Percentiles rank a stretch among this genome's conserved stretches.
These are phyloP conservation scores for Tetrahymena thermophila DNA, from an alignment of 73 alveolate genomes.

Conservation along the genomic window DNA sequence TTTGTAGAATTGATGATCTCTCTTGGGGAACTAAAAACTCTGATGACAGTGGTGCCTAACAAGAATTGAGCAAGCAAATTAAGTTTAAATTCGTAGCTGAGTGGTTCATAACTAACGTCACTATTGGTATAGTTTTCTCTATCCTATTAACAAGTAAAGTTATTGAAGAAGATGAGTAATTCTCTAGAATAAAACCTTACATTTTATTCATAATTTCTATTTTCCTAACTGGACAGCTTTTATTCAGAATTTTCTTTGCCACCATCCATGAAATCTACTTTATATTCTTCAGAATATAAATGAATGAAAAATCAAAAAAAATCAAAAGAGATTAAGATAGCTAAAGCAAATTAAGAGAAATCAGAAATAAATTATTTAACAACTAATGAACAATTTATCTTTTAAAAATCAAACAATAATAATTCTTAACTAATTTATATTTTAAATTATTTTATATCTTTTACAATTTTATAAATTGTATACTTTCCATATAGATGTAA, in stretches of 20 bases:
- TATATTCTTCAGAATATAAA: not conserved
- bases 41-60: not conserved
- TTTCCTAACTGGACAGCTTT: not conserved
- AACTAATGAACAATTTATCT: not conserved
- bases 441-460: not conserved
- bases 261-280: not conserved
- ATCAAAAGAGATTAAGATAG: not conserved
- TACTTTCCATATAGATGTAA: no score
- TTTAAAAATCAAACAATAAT: not conserved
- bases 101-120: not conserved
- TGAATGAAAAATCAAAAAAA: not conserved
- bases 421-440: not conserved
- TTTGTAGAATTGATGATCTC: conserved; percentile 44
- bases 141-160: not conserved
- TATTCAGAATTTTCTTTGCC: not conserved
- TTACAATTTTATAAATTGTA: not conserved
- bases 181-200: not conserved
- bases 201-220: not conserved
- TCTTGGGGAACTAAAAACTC: conserved; percentile 46
- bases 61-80: not conserved
- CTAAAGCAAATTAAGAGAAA: not conserved
- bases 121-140: not conserved
- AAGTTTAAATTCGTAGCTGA: not conserved
- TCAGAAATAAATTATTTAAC: not conserved
- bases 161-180: not conserved